phyloP scores from a whole-genome alignment of 2,329 filamentous ascomycete genomes.

The Fusarium sp. region DNA sequence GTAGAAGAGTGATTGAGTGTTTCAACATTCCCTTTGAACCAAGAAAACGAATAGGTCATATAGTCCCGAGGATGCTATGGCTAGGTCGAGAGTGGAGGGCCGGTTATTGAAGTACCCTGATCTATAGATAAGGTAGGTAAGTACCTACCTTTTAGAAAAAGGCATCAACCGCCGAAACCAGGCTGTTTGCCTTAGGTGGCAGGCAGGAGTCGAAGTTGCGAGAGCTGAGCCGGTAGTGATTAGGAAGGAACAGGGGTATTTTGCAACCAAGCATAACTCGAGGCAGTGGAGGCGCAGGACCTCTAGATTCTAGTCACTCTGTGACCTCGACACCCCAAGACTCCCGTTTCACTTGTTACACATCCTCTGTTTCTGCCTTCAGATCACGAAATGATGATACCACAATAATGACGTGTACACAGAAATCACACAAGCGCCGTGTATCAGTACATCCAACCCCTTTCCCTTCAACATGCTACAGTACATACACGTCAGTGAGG shows the following conservation, averaged over 20 bases:
- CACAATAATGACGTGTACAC: neutral
- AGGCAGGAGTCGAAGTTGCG: neutral
- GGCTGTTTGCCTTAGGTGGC: neutral
- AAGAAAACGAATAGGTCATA: neutral
- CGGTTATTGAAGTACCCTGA: neutral
- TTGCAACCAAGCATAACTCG: neutral
- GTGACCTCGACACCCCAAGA: neutral
- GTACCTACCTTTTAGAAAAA: neutral
- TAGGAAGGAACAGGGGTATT: conserved; percentile 6
- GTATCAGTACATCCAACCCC: conserved; percentile 14
- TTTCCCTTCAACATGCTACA: neutral
- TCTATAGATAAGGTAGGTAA: neutral
- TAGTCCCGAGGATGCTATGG: no score
- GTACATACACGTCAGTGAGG: conserved; percentile 9
- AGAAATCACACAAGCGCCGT: neutral
- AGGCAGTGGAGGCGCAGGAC: neutral
- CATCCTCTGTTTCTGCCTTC: neutral
- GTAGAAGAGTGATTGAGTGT: neutral
- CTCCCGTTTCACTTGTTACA: neutral
- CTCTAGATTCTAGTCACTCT: neutral
- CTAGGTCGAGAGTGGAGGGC: neutral
- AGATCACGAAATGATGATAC: neutral
- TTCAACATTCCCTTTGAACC: neutral
- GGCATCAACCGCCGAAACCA: neutral
- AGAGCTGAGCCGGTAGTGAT: conserved; percentile 5